Conservation (phyloP, 2,329 filamentous ascomycete species). For the Thermomyces lanuginosus region DNA sequence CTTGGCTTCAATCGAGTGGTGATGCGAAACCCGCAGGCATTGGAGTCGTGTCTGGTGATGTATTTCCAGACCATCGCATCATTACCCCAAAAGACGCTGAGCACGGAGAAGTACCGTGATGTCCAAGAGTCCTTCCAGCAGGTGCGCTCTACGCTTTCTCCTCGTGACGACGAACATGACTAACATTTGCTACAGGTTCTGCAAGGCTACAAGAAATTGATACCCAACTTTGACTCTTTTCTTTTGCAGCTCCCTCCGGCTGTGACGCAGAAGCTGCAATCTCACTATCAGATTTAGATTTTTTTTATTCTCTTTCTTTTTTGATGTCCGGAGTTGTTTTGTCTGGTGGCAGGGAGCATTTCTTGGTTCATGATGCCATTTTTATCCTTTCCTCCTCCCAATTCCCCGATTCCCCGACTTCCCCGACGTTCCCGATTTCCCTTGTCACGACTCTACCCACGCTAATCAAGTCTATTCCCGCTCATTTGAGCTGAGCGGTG, state of each 20-base stretch:
- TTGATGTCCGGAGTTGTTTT: background rate
- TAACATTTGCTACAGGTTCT: slow-evolving; percentile 18
- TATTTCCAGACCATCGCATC: slow-evolving; percentile 74
- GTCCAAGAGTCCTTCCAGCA: slow-evolving; percentile 59
- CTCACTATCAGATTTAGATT: slow-evolving; percentile 26
- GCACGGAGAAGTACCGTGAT: slow-evolving; percentile 43
- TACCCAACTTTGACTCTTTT: slow-evolving; percentile 32
- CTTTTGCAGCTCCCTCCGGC: slow-evolving; percentile 24
- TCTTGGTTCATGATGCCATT: slow-evolving; percentile 1
- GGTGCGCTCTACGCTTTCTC: slow-evolving; percentile 34
- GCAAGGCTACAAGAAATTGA: slow-evolving; percentile 32
- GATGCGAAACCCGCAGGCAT: slow-evolving; percentile 71
- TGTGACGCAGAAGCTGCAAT: slow-evolving; percentile 26
- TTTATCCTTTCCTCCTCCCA: background rate
- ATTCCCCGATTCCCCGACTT: background rate
- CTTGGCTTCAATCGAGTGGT: slow-evolving; percentile 78
- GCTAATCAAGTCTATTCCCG: no score
- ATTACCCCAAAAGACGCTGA: slow-evolving; percentile 44
- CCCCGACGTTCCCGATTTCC: background rate
- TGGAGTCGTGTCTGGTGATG: slow-evolving; percentile 68
- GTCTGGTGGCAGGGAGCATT: background rate
- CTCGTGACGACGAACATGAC: slow-evolving; percentile 3
- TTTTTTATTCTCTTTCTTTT: background rate
- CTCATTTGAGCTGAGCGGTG: no score
- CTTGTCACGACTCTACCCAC: no score